Evolutionary conservation across 116 monocot genomes (phyloP), one percentile per base, ranked within the genome.

Genomic region (Papilionanthe hybrid): DNA sequence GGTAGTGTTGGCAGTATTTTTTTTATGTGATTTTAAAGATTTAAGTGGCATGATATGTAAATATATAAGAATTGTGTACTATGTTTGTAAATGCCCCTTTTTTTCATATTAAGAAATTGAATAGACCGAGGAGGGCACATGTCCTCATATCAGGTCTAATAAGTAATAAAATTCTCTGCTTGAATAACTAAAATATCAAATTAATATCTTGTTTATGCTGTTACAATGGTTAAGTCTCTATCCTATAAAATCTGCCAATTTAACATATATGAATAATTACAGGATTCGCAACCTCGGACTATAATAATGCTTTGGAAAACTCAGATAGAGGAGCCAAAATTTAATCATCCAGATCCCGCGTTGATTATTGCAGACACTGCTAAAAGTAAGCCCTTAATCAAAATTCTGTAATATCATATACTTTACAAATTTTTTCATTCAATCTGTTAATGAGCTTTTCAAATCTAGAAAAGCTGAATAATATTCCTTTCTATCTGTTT

Each of bases 251-350:
- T 3, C 57, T 57, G n/a, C 0, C 57, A 19, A n/a, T 20, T 57
- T 57, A 20, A 19, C 19, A 57, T 57, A 20, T 1, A 5, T 57
- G 57, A 0, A 22, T 30, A 68, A 29, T 68, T 15, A 30, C 86
- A 98, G 98, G 82, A 75, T 82, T 79, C 92, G 48, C 80, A 83
- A 45, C 94, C 98, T 72, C 77, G 82, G 19, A 78, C 47, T 67
- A 56, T 85, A 57, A 75, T 98, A 80, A 17, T 79, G 55, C 91
- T 98, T 56, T 94, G 86, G 89, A 98, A 94, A 83, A 85, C 47
- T 74, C 86, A 91, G 10, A 80, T 98, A 76, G 94, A 92, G 76
- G 90, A 89, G 47, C 88, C 89, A 20, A 89, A 90, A 42, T 79
- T 91, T 76, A 90, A 82, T 53, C 98, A 87, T 73, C 0, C 84